Conservation (phyloP, 257 asterid genomes). For the Rauvolfia tetraphylla region DNA sequence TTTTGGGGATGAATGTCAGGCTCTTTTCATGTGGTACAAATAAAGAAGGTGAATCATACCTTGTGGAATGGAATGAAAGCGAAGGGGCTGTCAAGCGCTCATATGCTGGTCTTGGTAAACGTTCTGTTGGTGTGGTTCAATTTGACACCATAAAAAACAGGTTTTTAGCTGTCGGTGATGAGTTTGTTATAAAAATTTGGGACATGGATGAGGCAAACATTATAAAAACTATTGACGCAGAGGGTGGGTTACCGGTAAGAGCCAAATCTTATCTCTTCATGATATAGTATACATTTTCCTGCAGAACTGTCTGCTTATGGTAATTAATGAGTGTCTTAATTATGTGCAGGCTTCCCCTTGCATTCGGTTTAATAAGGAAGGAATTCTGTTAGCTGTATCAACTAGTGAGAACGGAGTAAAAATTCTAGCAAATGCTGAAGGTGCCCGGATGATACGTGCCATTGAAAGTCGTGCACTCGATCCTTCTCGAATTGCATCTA, state of each 20-base stretch:
- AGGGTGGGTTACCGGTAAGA: constrained; percentile 60
- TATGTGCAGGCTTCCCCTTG: constrained; percentile 60
- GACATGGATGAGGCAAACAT: constrained; percentile 58
- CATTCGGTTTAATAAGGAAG: constrained; percentile 61
- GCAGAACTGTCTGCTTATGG: constrained; percentile 2
- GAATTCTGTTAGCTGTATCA: constrained; percentile 61
- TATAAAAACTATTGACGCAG: constrained; percentile 46
- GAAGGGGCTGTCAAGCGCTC: constrained; percentile 56
- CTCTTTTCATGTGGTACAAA: constrained; percentile 68
- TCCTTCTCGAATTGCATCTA: constrained; percentile 25
- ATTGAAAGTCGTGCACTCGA: constrained; percentile 30
- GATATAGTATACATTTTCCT: background rate
- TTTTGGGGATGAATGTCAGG: constrained; percentile 26
- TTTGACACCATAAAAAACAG: constrained; percentile 62
- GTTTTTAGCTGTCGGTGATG: constrained; percentile 70
- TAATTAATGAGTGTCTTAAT: constrained; percentile 13
- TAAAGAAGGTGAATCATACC: constrained; percentile 53
- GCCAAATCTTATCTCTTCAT: constrained; percentile 9
- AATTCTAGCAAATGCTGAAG: constrained; percentile 57
- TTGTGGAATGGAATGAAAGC: constrained; percentile 70
- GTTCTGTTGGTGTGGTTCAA: constrained; percentile 53
- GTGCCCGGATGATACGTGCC: constrained; percentile 32
- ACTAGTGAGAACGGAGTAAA: constrained; percentile 58
- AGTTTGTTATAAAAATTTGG: constrained; percentile 59
- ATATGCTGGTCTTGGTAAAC: constrained; percentile 51